Conservation (phyloP, 495 filamentous ascomycete species). For the Immersiella caudata region DNA sequence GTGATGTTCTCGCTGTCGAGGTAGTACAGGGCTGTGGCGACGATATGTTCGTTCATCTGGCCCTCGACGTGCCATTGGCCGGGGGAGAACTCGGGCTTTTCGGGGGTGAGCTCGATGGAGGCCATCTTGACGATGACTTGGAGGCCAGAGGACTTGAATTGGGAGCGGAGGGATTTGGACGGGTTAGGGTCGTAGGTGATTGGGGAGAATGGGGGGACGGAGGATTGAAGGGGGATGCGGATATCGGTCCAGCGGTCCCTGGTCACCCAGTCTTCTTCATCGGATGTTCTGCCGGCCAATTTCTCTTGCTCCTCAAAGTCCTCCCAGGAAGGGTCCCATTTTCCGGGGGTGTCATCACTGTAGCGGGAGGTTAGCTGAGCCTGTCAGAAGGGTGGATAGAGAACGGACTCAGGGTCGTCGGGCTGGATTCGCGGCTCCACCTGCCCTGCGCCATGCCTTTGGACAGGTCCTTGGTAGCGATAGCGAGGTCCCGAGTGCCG, state of each 20-base stretch:
- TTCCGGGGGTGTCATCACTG: slow-evolving; percentile 49
- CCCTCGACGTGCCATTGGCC: slow-evolving; percentile 55
- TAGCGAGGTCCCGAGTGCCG: slow-evolving; percentile 21
- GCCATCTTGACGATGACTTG: slow-evolving; percentile 70
- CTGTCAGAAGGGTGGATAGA: slow-evolving; percentile 11
- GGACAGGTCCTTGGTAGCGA: slow-evolving; percentile 24
- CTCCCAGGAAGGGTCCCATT: slow-evolving; percentile 44
- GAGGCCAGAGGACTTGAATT: slow-evolving; percentile 49
- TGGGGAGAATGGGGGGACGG: slow-evolving; percentile 20
- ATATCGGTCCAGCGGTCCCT: slow-evolving; percentile 40
- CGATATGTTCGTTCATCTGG: slow-evolving; percentile 61
- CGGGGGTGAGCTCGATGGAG: slow-evolving; percentile 63
- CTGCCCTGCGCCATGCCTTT: slow-evolving; percentile 49
- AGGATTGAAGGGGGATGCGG: slow-evolving; percentile 29
- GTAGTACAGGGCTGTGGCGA: slow-evolving; percentile 62
- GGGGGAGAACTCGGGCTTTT: slow-evolving; percentile 44
- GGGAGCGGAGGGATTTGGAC: slow-evolving; percentile 29
- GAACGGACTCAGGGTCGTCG: slow-evolving; percentile 7
- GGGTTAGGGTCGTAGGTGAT: slow-evolving; percentile 39
- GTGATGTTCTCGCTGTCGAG: slow-evolving; percentile 65
- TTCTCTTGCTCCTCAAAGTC: slow-evolving; percentile 19
- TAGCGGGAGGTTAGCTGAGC: slow-evolving; percentile 37
- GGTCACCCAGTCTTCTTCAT: not conserved
- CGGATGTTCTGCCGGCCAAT: not conserved
- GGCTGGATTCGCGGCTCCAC: slow-evolving; percentile 51